Evolutionary conservation across 257 asterid species (phyloP).

Genomic region (Solanum raphanifolium): DNA sequence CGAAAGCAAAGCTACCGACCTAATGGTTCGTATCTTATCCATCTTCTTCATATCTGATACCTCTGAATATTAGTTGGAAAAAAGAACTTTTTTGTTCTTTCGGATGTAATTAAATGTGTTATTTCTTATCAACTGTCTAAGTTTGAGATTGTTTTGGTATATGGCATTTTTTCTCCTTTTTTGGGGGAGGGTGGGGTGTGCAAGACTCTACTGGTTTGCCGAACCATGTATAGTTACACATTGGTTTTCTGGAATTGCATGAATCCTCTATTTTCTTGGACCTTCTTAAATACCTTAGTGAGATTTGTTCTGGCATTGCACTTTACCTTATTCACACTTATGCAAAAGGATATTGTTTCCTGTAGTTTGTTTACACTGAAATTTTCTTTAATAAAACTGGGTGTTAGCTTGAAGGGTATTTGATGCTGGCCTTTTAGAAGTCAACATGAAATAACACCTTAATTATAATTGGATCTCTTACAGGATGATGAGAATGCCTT

Average conservation of each 20-base stretch:
- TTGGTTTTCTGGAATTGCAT: background rate
- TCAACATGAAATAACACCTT: constrained; percentile 1
- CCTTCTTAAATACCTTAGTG: background rate
- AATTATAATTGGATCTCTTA: constrained; percentile 3
- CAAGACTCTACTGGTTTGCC: background rate
- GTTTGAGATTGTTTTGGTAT: background rate
- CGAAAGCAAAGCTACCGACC: constrained; percentile 59
- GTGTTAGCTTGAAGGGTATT: background rate
- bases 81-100: background rate
- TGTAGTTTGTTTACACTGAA: background rate
- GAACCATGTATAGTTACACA: background rate
- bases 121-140: background rate
- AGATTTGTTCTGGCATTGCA: background rate
- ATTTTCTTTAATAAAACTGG: background rate
- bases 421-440: background rate
- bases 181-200: background rate
- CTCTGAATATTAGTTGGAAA: background rate
- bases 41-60: background rate
- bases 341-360: background rate
- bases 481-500: constrained; percentile 98
- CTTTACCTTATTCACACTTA: background rate
- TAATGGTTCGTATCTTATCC: constrained; percentile 30
- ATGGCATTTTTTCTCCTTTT: background rate
- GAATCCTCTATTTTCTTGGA: constrained; percentile 7
- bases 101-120: background rate